These are phyloP conservation scores for Vaccinium corymbosum DNA, from an alignment of 148 eudicot genomes.

Conservation along the genomic window DNA sequence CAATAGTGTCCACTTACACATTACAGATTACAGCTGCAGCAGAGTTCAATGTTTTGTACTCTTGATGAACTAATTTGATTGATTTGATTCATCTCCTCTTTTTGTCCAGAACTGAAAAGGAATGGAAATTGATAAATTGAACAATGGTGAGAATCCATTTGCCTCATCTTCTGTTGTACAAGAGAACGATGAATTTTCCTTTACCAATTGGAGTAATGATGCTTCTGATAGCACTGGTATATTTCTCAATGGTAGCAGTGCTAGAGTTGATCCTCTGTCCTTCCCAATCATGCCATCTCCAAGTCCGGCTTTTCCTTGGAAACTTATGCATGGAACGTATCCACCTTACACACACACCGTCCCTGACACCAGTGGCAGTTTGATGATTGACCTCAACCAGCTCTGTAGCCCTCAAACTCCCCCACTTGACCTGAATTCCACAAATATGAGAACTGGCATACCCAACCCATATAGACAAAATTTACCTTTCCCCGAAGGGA, in stretches of 20 bases:
- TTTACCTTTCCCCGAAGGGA: conserved; percentile 4
- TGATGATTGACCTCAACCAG: conserved; percentile 20
- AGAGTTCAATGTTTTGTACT: neutral
- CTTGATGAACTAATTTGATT: neutral
- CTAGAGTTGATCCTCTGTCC: conserved; percentile 15
- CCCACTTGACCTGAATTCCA: conserved; percentile 8
- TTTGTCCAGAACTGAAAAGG: conserved; percentile 9
- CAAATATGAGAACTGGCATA: conserved; percentile 1
- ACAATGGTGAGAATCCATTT: conserved; percentile 13
- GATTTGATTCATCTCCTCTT: neutral
- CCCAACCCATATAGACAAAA: conserved; percentile 1
- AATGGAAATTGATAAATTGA: conserved; percentile 19
- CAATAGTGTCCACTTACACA: neutral
- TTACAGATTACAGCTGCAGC: neutral
- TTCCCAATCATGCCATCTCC: conserved; percentile 6
- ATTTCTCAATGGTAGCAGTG: conserved; percentile 8
- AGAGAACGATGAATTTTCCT: conserved; percentile 13
- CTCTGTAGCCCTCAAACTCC: conserved; percentile 17
- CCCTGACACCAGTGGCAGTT: conserved; percentile 7
- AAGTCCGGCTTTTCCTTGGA: conserved; percentile 5
- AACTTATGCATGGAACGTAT: conserved; percentile 10
- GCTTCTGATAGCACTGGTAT: conserved; percentile 16
- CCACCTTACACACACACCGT: neutral
- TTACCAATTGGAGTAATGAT: conserved; percentile 9
- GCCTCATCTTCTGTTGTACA: conserved; percentile 2